Percentiles rank a stretch among this genome's conserved stretches.
These are phyloP conservation scores for Diutina rugosa DNA, from an alignment of 1,139 yeast species.

Conservation along the genomic window DNA sequence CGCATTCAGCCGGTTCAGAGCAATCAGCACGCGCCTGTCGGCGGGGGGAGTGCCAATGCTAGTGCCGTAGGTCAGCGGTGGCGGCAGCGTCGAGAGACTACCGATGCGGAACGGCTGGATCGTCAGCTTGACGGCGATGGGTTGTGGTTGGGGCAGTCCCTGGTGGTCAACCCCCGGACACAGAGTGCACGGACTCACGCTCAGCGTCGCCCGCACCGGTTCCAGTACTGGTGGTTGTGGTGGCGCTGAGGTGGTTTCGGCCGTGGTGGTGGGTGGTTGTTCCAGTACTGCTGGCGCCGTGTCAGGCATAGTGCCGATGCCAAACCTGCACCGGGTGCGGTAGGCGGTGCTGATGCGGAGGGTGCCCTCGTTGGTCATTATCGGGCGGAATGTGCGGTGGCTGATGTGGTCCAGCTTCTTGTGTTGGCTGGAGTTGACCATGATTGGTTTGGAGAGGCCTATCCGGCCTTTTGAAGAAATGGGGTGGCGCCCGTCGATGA, in stretches of 20 bases:
- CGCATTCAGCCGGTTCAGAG: conserved; percentile 39
- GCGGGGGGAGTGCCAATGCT: conserved; percentile 38
- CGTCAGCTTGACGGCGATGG: conserved; percentile 13
- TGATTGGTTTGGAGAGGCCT: conserved; percentile 63
- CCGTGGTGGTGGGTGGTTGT: background rate
- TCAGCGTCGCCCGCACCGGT: background rate
- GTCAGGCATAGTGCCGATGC: background rate
- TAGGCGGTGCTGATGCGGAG: conserved; percentile 68
- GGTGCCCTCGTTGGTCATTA: conserved; percentile 64
- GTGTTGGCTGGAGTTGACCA: conserved; percentile 24
- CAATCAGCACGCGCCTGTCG: conserved; percentile 30
- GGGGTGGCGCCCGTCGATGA: conserved; percentile 56
- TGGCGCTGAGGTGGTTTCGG: background rate
- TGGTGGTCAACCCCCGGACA: background rate
- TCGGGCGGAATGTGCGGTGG: conserved; percentile 52
- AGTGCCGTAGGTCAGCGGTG: conserved; percentile 13
- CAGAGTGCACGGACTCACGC: conserved; percentile 1
- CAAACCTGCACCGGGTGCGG: conserved; percentile 34
- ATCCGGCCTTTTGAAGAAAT: conserved; percentile 74
- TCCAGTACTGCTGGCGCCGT: background rate
- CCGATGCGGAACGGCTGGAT: conserved; percentile 54
- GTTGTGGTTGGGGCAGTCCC: background rate
- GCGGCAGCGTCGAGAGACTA: background rate
- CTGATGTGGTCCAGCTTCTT: conserved; percentile 39
- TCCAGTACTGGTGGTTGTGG: background rate